phyloP scores from a whole-genome alignment of 2,329 filamentous ascomycete species.

The Acrodontium crateriforme region DNA sequence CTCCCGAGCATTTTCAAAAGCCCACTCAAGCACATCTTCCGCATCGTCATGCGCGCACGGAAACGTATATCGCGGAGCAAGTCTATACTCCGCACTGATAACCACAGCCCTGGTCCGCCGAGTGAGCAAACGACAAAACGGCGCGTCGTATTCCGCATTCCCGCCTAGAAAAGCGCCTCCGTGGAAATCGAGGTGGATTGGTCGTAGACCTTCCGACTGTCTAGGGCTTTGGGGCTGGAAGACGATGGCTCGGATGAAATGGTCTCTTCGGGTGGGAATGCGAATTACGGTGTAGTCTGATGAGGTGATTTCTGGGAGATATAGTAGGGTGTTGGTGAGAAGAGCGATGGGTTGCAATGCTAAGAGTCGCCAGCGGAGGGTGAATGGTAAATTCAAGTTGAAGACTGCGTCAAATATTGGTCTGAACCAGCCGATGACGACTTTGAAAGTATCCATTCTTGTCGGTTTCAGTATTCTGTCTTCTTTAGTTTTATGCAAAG shows the following conservation, averaged over 20 bases:
- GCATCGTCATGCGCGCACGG: slow-evolving; percentile 31
- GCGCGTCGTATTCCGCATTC: slow-evolving; percentile 26
- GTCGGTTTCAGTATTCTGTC: no score
- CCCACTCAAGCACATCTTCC: slow-evolving; percentile 29
- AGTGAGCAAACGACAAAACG: slow-evolving; percentile 22
- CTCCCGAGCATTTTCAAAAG: slow-evolving; percentile 25
- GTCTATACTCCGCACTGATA: slow-evolving; percentile 26
- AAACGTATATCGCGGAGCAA: slow-evolving; percentile 14
- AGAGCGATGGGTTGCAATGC: no score
- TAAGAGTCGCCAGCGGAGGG: no score
- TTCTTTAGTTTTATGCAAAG: no score
- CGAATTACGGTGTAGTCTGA: slow-evolving; percentile 22
- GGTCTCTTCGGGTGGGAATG: slow-evolving; percentile 18
- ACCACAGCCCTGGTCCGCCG: slow-evolving; percentile 21
- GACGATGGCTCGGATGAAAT: slow-evolving; percentile 22
- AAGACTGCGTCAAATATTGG: no score
- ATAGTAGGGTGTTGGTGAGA: slow-evolving; percentile 25
- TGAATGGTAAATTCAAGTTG: no score
- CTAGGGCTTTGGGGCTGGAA: no score
- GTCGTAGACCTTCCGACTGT: slow-evolving; percentile 14
- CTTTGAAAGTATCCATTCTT: no score
- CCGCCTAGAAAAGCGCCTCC: slow-evolving; percentile 33
- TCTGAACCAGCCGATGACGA: no score
- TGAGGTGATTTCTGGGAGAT: slow-evolving; percentile 23
- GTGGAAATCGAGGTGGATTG: slow-evolving; percentile 34